phyloP scores from a whole-genome alignment of 169 alveolate genomes.

The Miamiensis avidus region DNA sequence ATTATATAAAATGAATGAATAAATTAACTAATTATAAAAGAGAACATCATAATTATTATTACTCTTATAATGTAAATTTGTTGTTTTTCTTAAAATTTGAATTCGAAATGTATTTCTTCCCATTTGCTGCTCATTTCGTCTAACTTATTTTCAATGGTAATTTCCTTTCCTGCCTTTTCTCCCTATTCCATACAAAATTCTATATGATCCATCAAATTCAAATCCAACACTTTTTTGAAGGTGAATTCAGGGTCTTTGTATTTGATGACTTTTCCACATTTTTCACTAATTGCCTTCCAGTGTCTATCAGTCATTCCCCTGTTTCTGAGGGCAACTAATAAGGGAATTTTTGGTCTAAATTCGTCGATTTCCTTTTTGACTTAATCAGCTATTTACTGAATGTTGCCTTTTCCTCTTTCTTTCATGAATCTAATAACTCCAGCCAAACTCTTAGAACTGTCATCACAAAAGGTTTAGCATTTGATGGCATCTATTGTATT shows the following conservation, averaged over 20 bases:
- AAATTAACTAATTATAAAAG: no score
- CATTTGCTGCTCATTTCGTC: slow-evolving; percentile 87
- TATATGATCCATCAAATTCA: slow-evolving; percentile 69
- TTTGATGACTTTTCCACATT: slow-evolving; percentile 71
- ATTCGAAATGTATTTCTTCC: slow-evolving; percentile 84
- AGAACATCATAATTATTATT: no score
- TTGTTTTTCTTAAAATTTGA: slow-evolving; percentile 60
- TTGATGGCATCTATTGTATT: slow-evolving; percentile 56
- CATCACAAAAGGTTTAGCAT: slow-evolving; percentile 55
- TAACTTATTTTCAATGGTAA: slow-evolving; percentile 78
- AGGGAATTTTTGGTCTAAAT: slow-evolving; percentile 88
- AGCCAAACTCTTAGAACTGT: slow-evolving; percentile 51
- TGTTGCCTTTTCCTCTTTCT: slow-evolving; percentile 42
- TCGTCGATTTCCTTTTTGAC: slow-evolving; percentile 85
- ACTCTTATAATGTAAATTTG: not conserved
- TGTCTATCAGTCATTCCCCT: slow-evolving; percentile 94
- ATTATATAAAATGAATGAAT: no score
- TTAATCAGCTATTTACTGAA: slow-evolving; percentile 68
- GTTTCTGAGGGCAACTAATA: slow-evolving; percentile 88
- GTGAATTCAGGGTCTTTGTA: slow-evolving; percentile 84
- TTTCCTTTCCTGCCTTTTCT: slow-evolving; percentile 88
- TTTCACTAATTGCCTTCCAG: slow-evolving; percentile 82
- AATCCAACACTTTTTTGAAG: slow-evolving; percentile 68
- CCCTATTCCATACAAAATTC: slow-evolving; percentile 84
- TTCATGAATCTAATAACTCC: slow-evolving; percentile 31